Percentiles rank a stretch among this genome's conserved stretches.
phyloP scores from a whole-genome alignment of 805 yeast species.

The Starmerella etchellsii region DNA sequence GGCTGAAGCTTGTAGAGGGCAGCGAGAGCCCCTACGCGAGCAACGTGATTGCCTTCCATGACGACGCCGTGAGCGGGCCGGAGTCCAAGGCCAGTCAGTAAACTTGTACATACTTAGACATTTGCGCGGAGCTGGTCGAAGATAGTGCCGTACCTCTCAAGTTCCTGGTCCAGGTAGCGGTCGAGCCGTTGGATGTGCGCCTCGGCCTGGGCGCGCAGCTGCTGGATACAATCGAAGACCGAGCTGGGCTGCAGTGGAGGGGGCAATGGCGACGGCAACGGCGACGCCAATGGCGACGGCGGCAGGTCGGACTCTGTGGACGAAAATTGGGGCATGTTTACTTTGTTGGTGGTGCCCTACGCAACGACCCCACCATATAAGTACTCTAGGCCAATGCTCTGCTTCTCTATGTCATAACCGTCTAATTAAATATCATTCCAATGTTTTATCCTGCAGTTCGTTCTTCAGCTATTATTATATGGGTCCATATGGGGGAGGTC shows the following conservation, averaged over 20 bases:
- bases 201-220: background rate
- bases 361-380: too few species aligned
- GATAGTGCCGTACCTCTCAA: background rate
- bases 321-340: too few species aligned
- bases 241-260: too few species aligned
- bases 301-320: too few species aligned
- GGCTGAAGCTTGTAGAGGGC: slow-evolving; percentile 81
- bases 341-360: too few species aligned
- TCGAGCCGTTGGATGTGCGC: background rate
- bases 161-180: background rate
- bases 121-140: background rate
- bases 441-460: too few species aligned
- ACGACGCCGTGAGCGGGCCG: slow-evolving; percentile 33
- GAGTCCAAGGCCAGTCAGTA: background rate
- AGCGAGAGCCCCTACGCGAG: slow-evolving; percentile 74
- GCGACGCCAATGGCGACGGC: too few species aligned
- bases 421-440: too few species aligned
- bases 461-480: too few species aligned
- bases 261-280: too few species aligned
- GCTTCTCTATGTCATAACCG: too few species aligned
- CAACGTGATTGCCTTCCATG: slow-evolving; percentile 76
- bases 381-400: too few species aligned
- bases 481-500: background rate
- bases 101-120: background rate
- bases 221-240: slow-evolving; percentile 1